Conservation (phyloP, 768 basidiomycete species). For the Infundibulicybe gibba region DNA sequence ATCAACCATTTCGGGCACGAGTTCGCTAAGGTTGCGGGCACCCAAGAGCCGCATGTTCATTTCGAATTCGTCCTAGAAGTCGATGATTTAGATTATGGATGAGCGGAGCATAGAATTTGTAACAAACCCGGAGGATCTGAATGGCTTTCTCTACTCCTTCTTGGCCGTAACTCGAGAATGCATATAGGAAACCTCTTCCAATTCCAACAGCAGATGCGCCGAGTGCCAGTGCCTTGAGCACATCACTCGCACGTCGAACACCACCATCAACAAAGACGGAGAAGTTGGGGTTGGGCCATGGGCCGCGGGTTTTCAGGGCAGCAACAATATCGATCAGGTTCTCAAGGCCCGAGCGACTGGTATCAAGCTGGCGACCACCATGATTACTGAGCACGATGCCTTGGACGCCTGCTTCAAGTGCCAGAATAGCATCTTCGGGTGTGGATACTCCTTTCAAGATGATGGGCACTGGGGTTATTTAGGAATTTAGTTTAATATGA, state of each 20-base stretch:
- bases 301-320: slow-evolving; percentile 57
- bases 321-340: slow-evolving; percentile 87
- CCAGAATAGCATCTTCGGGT: slow-evolving; percentile 55
- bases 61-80: slow-evolving; percentile 85
- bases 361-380: slow-evolving; percentile 76
- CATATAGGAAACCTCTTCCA: slow-evolving; percentile 85
- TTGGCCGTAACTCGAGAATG: slow-evolving; percentile 84
- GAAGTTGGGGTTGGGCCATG: slow-evolving; percentile 77
- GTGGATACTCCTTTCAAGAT: slow-evolving; percentile 88
- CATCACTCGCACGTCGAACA: slow-evolving; percentile 85
- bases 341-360: slow-evolving; percentile 85
- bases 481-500: slow-evolving; percentile 24
- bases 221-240: slow-evolving; percentile 83
- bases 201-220: slow-evolving; percentile 91
- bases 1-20: slow-evolving; percentile 90
- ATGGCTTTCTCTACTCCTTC: slow-evolving; percentile 85
- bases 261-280: slow-evolving; percentile 92
- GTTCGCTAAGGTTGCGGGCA: slow-evolving; percentile 72
- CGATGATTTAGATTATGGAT: background rate
- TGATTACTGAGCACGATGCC: slow-evolving; percentile 85
- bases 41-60: slow-evolving; percentile 97
- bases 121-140: slow-evolving; percentile 66
- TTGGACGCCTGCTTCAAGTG: background rate
- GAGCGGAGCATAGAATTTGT: background rate
- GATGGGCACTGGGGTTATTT: slow-evolving; percentile 63